phyloP scores from a whole-genome alignment of 805 yeast species.

The Saturnispora serradocipensis region DNA sequence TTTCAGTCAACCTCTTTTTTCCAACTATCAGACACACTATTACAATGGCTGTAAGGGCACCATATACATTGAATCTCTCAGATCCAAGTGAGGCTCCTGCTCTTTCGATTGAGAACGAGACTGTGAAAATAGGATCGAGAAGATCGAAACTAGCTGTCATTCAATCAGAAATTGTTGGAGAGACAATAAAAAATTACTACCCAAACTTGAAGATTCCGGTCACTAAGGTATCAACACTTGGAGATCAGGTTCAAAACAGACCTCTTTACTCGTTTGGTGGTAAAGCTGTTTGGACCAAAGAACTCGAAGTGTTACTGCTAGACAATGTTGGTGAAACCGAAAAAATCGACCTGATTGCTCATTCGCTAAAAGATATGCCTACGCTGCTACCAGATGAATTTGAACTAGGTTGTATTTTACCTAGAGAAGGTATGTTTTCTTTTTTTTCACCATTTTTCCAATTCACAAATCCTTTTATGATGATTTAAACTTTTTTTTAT shows the following conservation, averaged over 20 bases:
- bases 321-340: conserved; percentile 54
- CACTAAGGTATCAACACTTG: conserved; percentile 74
- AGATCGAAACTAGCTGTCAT: conserved; percentile 79
- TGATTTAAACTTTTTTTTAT: conserved; percentile 21
- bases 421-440: conserved; percentile 48
- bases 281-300: conserved; percentile 93
- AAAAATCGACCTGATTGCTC: conserved; percentile 81
- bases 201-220: conserved; percentile 68
- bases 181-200: conserved; percentile 42
- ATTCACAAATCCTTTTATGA: conserved; percentile 12
- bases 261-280: conserved; percentile 96
- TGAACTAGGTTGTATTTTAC: conserved; percentile 76
- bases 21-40: not conserved
- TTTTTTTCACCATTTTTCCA: not conserved
- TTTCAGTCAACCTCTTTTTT: not conserved
- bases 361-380: conserved; percentile 87
- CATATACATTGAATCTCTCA: conserved; percentile 10
- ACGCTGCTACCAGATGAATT: conserved; percentile 85
- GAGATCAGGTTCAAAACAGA: conserved; percentile 76
- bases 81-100: conserved; percentile 3
- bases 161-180: conserved; percentile 71
- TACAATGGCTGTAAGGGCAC: conserved; percentile 7
- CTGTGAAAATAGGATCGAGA: conserved; percentile 70
- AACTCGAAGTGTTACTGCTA: conserved; percentile 71
- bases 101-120: conserved; percentile 6